These are phyloP conservation scores for Dryas integrifolia DNA, from an alignment of 331 rosid species.

Conservation along the genomic window DNA sequence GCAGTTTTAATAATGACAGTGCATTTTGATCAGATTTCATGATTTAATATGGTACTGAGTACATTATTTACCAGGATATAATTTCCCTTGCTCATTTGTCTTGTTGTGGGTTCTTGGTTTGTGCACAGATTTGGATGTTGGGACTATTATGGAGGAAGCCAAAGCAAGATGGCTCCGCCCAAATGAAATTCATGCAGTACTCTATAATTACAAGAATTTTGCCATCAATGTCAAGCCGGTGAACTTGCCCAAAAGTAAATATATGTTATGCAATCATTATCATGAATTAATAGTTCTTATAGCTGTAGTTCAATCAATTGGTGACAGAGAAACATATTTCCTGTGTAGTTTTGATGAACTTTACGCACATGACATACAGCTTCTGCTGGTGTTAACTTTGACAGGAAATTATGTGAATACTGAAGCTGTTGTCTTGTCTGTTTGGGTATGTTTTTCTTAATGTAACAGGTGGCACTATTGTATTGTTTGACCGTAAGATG, in stretches of 20 bases:
- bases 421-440: constrained; percentile 16
- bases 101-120: constrained; percentile 26
- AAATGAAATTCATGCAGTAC: constrained; percentile 89
- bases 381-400: constrained; percentile 14
- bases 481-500: constrained; percentile 84
- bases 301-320: constrained; percentile 17
- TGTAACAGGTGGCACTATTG: constrained; percentile 78
- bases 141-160: constrained; percentile 69
- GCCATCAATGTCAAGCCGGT: constrained; percentile 78
- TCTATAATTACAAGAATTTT: constrained; percentile 74
- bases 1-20: neutral
- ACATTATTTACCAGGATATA: neutral
- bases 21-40: neutral
- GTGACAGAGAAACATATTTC: neutral
- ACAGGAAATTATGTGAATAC: neutral
- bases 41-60: neutral
- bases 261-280: constrained; percentile 18
- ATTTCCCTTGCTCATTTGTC: constrained; percentile 18
- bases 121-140: constrained; percentile 69
- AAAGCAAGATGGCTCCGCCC: constrained; percentile 92
- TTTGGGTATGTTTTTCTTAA: constrained; percentile 19
- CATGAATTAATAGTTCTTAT: constrained; percentile 3
- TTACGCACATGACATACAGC: neutral
- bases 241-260: constrained; percentile 76
- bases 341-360: constrained; percentile 2